Percentiles rank a stretch among this genome's conserved stretches.
Evolutionary conservation across 495 filamentous ascomycete species (phyloP).

Genomic region (Neurospora africana): DNA sequence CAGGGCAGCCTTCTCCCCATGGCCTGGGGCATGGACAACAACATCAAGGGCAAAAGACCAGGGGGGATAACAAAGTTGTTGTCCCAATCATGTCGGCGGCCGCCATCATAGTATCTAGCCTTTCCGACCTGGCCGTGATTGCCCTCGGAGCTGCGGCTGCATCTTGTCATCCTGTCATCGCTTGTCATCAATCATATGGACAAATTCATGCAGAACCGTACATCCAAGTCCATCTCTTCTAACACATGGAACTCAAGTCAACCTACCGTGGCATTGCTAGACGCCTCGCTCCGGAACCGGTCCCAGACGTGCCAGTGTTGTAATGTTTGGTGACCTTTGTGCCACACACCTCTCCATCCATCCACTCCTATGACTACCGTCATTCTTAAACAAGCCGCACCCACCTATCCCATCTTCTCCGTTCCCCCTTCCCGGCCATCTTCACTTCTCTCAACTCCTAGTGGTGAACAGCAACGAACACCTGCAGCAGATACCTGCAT

Average conservation of each 20-base stretch:
- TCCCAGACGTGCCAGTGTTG: not conserved
- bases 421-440: not conserved
- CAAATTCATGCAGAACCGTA: not conserved
- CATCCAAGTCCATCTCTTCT: too few species aligned
- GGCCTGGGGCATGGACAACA: not conserved
- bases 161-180: not conserved
- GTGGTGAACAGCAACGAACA: not conserved
- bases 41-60: not conserved
- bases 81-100: not conserved
- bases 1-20: not conserved
- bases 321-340: not conserved
- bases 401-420: not conserved
- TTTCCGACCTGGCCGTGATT: not conserved
- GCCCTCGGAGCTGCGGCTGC: not conserved
- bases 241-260: not conserved
- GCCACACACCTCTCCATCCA: not conserved
- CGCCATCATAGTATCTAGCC: not conserved
- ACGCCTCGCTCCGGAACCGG: not conserved
- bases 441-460: not conserved
- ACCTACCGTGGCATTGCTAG: not conserved
- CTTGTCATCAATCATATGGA: not conserved
- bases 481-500: not conserved
- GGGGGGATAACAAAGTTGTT: not conserved
- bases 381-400: not conserved
- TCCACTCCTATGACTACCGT: not conserved